Base-by-base conservation (phyloP, 2,329 filamentous ascomycete species). In the Achaetomium macrosporum region DNA sequence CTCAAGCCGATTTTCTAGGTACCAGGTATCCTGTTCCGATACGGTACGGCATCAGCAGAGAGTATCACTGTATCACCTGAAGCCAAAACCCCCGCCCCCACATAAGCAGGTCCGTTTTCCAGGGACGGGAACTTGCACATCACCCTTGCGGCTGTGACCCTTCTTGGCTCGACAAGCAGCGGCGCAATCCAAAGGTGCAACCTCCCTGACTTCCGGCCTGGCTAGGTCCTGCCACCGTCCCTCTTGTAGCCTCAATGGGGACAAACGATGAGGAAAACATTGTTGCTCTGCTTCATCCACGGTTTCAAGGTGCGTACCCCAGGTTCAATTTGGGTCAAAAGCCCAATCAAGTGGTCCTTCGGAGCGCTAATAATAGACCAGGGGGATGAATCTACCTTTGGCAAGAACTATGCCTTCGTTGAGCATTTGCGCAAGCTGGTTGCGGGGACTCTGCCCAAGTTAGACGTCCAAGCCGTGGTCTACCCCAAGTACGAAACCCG, bases 401-500 rank as follows among this genome's bases (percentile, higher is more conserved):
- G 83, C 47, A 73, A 77, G 48, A 70, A 75, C 54, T 78, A 79
- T 59, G 71, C 74, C 62, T 92, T 92, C 67, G 85, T 87, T n/a
- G 77, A 82, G 57, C 81, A 91, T 65, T 76, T 93, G 42, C 79
- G 82, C 47, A 74, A 77, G 17, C 75, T 85, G 33, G 72, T 92
- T 13, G 76, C 80, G 55, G 74, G 78, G 65, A 78, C 80, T 12
- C 77, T 92, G 17, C 88, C 87, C 45, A 83, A 84, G 57, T 69
- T 91, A 60, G 75, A 83, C 51, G 78, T 93, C 52, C 74, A 79
- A 50, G 76, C 82, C 33, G 72, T 88, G 45, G 81, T 87, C n/a
- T 93, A 92, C 66, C 88, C 88, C 33, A 83, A 81, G 61, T 93
- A 85, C 68, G 88, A 92, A 69, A 93, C 88, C n/a, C 76, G 85